Base-by-base conservation (phyloP, 371 early-diverging fungal genomes). In the Circinella minor region DNA sequence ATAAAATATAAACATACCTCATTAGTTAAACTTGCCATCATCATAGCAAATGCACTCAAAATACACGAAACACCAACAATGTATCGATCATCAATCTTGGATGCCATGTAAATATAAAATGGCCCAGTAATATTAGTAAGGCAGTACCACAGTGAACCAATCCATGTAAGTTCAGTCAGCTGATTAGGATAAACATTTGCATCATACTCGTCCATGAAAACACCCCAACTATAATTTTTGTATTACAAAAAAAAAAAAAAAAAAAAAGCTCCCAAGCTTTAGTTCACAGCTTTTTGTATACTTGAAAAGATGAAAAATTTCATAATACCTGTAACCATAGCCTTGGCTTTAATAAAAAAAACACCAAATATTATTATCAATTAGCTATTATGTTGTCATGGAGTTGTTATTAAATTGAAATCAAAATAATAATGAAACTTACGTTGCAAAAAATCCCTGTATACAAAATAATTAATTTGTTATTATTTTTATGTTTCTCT, bases 11-110 rank as follows among this genome's bases (percentile, higher is more conserved):
- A 14, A 37, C 36, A 27, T 72, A 72, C 72, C 60, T 36, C 37
- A 34, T 64, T 39, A 4, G 72, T 63, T n/a, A 68, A 46, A 57
- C 68, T 68, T 11, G 72, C 68, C 36, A 72, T 60, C 36, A 72
- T 68, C 43, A 72, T 79, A 0, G 88, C 90, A 10, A 82, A 73
- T 7, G 88, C 80, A 39, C 86, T 83, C 36, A 83, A 62, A 54
- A 89, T 73, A 48, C 74, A 72, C 6, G 85, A 59, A n/a, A 49
- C 57, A 39, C n/a, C 57, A 38, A 71, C 38, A 49, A 49, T 59
- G n/a, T 51, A 55, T 17, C 71, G 71, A 39, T 66, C 63, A 57
- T 66, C 72, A 7, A 67, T 37, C 10, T 59, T 61, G 9, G 83
- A 79, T 34, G 84, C 85, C 57, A 90, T 76, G 38, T 68, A 78